Base-by-base conservation (phyloP, 129 eudicot genomes). In the Glebionis coronaria region DNA sequence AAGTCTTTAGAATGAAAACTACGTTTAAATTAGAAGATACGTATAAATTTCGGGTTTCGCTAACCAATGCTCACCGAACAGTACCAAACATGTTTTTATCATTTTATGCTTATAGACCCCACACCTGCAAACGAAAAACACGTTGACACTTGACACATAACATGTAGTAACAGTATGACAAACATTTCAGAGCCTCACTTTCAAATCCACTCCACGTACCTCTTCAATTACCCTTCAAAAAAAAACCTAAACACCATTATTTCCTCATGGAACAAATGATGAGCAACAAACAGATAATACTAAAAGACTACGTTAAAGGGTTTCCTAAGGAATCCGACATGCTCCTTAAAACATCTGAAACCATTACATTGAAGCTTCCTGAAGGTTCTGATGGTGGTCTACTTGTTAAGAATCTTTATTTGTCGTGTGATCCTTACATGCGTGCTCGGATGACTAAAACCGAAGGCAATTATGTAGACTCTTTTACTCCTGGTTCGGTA, bases 401-500 rank as follows among this genome's bases (percentile, higher is more conserved):
- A 4, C 45, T 70, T 14, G 46, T 70, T 27, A 70, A 58, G 67
- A 70, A 70, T 27, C 75, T 70, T 29, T 70, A 58, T 38, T 16
- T 70, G 23, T 70, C 75, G 10, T 70, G 75, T 23, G 75, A 70
- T 70, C 75, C 75, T n/a, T 59, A 70, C 49, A 57, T 70, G 75
- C 67, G 75, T 45, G 5, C 8, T 56, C 75, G 45, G 44, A 70
- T 70, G 75, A 57, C 25, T 10, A 31, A 75, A 6, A 12, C 0
- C n/a, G 13, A 8, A 45, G 74, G 55, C 18, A 67, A 69, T 64
- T 58, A 75, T 49, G 21, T 60, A 9, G 51, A 56, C 5, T 42
- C 78, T 44, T 74, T 65, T 50, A 56, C 72, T 11, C 72, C 78
- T 74, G 73, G 78, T 12, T 74, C 67, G 49, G 78, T 74, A 8